Evolutionary conservation across 2,329 filamentous ascomycete species (phyloP).

Genomic region (Trichophyton equinum): DNA sequence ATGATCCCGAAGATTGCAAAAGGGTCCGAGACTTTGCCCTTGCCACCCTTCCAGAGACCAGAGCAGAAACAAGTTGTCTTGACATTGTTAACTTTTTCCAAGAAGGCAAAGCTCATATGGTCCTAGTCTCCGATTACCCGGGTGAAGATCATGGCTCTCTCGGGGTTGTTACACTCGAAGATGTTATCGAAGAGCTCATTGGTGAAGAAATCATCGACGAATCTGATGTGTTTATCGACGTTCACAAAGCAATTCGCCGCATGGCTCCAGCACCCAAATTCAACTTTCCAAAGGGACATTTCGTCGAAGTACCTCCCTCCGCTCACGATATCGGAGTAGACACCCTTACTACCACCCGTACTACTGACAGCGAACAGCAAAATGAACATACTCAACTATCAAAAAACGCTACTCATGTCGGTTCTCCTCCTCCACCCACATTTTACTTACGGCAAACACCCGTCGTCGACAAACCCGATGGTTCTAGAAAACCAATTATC

Average conservation of each 20-base stretch:
- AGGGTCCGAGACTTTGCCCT: constrained; percentile 81
- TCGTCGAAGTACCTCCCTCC: constrained; percentile 37
- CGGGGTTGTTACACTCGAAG: constrained; percentile 89
- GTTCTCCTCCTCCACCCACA: constrained; percentile 26
- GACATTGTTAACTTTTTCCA: constrained; percentile 99
- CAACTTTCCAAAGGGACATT: constrained; percentile 47
- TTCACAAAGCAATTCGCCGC: constrained; percentile 92
- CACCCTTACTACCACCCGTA: constrained; percentile 28
- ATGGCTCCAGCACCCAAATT: constrained; percentile 72
- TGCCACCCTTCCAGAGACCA: constrained; percentile 86
- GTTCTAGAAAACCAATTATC: constrained; percentile 25
- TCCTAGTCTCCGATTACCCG: constrained; percentile 79
- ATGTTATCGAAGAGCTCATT: constrained; percentile 97
- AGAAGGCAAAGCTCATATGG: constrained; percentile 98
- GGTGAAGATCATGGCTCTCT: constrained; percentile 84
- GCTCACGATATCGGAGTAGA: constrained; percentile 32
- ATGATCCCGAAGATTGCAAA: constrained; percentile 86
- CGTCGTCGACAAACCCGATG: constrained; percentile 19
- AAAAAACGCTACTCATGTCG: constrained; percentile 19
- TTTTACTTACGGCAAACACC: constrained; percentile 30
- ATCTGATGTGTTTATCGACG: constrained; percentile 94
- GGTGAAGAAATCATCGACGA: constrained; percentile 99
- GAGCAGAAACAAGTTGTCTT: constrained; percentile 87
- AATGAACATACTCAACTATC: constrained; percentile 11
- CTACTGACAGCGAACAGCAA: constrained; percentile 33